These are phyloP conservation scores for Venustampulla echinocandica DNA, from an alignment of 495 filamentous ascomycete genomes.

Conservation along the genomic window DNA sequence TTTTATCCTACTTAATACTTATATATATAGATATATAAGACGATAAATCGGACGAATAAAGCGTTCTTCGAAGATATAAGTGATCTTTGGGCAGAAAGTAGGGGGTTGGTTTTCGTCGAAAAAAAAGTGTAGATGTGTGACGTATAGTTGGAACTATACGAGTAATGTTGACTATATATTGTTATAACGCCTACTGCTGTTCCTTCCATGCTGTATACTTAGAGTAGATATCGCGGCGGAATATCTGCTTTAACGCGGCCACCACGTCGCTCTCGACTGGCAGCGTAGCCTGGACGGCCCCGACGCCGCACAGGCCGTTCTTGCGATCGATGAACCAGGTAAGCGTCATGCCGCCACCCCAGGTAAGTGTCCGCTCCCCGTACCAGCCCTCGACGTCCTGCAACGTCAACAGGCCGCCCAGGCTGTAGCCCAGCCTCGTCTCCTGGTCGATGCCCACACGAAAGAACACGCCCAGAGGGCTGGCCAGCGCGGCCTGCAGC, in stretches of 20 bases:
- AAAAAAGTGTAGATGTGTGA: too few relatives aligned
- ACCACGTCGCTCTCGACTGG: slow-evolving; percentile 27
- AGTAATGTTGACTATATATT: too few relatives aligned
- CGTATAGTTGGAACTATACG: too few relatives aligned
- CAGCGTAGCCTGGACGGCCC: slow-evolving; percentile 30
- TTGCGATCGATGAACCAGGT: slow-evolving; percentile 39
- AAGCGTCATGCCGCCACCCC: slow-evolving; percentile 32
- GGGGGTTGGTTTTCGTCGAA: too few relatives aligned
- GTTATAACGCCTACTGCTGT: slow-evolving; percentile 5
- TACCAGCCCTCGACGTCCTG: slow-evolving; percentile 31
- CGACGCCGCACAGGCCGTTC: slow-evolving; percentile 36
- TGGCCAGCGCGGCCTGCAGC: slow-evolving; percentile 1
- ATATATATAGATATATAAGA: too few relatives aligned
- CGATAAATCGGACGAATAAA: too few relatives aligned
- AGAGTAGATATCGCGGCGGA: slow-evolving; percentile 35
- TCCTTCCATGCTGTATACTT: slow-evolving; percentile 27
- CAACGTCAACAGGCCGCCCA: slow-evolving; percentile 27
- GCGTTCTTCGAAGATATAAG: too few relatives aligned
- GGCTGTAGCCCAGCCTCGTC: slow-evolving; percentile 21
- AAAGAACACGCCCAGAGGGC: slow-evolving; percentile 18
- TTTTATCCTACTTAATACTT: too few relatives aligned
- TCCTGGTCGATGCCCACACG: slow-evolving; percentile 19
- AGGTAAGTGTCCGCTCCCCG: slow-evolving; percentile 21
- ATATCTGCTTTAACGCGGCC: slow-evolving; percentile 32
- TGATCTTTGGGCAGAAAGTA: too few relatives aligned